Percentiles rank a stretch among this genome's conserved stretches.
Evolutionary conservation across 768 basidiomycete genomes (phyloP).

Genomic region (Amanita pallidorosea): DNA sequence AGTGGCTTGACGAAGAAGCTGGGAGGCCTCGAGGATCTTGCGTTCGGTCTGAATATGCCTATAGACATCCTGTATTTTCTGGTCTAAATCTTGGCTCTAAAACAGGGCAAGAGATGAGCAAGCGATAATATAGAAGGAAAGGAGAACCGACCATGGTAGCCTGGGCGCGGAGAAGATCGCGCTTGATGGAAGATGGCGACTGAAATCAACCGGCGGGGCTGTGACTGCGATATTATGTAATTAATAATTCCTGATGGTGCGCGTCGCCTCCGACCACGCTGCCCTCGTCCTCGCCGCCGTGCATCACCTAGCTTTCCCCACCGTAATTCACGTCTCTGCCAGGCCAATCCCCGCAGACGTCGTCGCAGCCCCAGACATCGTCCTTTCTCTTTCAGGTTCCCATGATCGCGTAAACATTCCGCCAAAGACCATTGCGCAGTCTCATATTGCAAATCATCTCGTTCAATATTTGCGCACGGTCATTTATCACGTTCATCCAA

Average conservation of each 20-base stretch:
- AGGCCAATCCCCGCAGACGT: slow-evolving; percentile 36
- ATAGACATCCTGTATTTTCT: slow-evolving; percentile 87
- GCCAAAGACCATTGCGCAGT: slow-evolving; percentile 29
- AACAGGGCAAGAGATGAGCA: slow-evolving; percentile 11
- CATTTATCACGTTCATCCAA: slow-evolving; percentile 9
- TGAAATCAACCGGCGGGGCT: slow-evolving; percentile 9
- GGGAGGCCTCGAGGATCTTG: slow-evolving; percentile 82
- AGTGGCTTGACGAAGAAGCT: slow-evolving; percentile 71
- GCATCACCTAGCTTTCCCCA: slow-evolving; percentile 13
- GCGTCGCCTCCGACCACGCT: slow-evolving; percentile 26
- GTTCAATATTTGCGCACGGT: slow-evolving; percentile 40
- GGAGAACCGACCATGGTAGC: slow-evolving; percentile 16
- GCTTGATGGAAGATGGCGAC: slow-evolving; percentile 6
- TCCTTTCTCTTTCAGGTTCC: slow-evolving; percentile 43
- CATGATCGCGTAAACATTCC: slow-evolving; percentile 32
- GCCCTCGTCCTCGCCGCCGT: slow-evolving; percentile 16
- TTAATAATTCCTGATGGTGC: slow-evolving; percentile 2
- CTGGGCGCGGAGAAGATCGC: slow-evolving; percentile 9
- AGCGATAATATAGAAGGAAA: slow-evolving; percentile 8
- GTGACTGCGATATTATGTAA: slow-evolving; percentile 14
- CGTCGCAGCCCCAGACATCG: slow-evolving; percentile 35
- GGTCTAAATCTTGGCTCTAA: slow-evolving; percentile 64
- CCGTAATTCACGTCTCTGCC: slow-evolving; percentile 29
- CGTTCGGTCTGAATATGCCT: slow-evolving; percentile 87
- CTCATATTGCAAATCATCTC: slow-evolving; percentile 40